phyloP scores from a whole-genome alignment of 2,329 filamentous ascomycete species.

The Hypoxylon sp. region DNA sequence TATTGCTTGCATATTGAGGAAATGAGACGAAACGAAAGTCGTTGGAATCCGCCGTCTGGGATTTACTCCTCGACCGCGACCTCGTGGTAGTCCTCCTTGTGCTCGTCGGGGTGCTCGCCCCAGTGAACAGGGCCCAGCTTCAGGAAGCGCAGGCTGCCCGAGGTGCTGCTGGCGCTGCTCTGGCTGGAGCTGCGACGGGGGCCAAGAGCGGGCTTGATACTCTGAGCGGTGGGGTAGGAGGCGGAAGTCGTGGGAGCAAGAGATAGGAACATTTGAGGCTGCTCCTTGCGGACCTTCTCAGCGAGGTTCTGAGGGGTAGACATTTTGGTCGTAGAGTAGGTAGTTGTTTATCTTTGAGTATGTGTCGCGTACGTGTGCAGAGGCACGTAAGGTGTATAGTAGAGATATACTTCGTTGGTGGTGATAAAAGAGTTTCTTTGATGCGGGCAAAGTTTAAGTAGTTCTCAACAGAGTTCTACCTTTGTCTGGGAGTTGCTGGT shows the following conservation, averaged over 20 bases:
- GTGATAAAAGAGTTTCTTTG: constrained; percentile 30
- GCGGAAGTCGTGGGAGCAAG: constrained; percentile 71
- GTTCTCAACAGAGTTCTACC: constrained; percentile 19
- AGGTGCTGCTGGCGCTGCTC: constrained; percentile 64
- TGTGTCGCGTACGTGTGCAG: constrained; percentile 27
- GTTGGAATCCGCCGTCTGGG: constrained; percentile 1
- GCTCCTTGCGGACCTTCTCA: constrained; percentile 48
- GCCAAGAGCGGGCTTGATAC: constrained; percentile 51
- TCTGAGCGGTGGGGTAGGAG: constrained; percentile 64
- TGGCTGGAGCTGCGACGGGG: constrained; percentile 68
- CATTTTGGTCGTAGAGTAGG: constrained; percentile 48
- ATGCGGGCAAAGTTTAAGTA: constrained; percentile 21
- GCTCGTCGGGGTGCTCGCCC: constrained; percentile 70
- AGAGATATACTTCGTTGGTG: constrained; percentile 12
- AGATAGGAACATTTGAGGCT: constrained; percentile 65
- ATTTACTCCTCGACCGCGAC: constrained; percentile 59
- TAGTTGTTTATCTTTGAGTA: constrained; percentile 15
- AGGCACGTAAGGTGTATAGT: constrained; percentile 11
- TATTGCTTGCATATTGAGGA: constrained; percentile 18
- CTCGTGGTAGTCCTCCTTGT: constrained; percentile 71
- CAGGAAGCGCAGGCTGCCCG: constrained; percentile 66
- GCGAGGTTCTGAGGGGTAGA: constrained; percentile 47
- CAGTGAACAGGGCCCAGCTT: constrained; percentile 76
- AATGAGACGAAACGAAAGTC: constrained; percentile 4
- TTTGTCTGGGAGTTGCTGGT: constrained; percentile 36